Evolutionary conservation across 306 rosid species (phyloP).

Genomic region (Prunus kanzakura): DNA sequence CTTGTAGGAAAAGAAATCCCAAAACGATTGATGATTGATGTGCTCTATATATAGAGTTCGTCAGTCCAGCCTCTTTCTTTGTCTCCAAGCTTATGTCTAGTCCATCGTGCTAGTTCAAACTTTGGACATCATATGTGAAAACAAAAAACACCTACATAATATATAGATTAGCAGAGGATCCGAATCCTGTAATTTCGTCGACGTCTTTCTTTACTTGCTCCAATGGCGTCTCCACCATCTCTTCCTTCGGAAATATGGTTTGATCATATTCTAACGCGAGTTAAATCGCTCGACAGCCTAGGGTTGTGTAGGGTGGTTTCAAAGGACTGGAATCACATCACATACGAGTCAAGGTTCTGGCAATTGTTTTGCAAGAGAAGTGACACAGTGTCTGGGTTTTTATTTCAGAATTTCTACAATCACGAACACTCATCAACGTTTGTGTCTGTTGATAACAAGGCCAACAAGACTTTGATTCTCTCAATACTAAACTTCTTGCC

Average conservation of each 20-base stretch:
- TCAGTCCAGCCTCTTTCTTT: no score
- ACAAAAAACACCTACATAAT: no score
- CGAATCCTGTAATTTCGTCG: no score
- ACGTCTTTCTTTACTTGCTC: no score
- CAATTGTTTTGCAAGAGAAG: not conserved
- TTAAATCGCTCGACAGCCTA: not conserved
- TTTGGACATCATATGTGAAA: no score
- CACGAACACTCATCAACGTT: not conserved
- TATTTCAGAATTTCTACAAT: not conserved
- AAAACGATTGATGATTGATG: no score
- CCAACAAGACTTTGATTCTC: not conserved
- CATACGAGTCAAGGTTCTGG: not conserved
- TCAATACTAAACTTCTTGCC: not conserved
- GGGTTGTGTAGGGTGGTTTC: conserved; percentile 6
- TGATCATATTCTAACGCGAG: not conserved
- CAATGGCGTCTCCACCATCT: no score
- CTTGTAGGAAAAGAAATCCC: no score
- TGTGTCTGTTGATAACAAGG: not conserved
- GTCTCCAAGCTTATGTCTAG: no score
- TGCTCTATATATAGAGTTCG: no score
- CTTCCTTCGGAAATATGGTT: not conserved
- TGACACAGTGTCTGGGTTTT: not conserved
- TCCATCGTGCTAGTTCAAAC: no score
- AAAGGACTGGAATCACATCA: not conserved
- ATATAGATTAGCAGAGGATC: no score